Conservation (phyloP, 805 yeast genomes). For the Candida insectalens region DNA sequence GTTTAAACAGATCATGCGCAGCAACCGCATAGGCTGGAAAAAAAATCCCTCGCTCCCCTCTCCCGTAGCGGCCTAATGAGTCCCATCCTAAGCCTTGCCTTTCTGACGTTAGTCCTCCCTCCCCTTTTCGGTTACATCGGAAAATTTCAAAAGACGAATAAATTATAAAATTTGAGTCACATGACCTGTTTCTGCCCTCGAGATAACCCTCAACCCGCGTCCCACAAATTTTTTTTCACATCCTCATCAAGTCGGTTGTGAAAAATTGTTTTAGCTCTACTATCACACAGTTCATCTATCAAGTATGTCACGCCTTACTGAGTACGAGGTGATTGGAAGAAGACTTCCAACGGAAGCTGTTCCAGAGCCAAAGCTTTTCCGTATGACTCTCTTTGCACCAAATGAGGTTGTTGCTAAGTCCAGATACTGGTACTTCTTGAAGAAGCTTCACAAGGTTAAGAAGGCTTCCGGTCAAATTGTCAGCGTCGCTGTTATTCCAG, state of each 20-base stretch:
- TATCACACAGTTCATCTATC: not conserved
- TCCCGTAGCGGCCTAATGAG: too few species aligned
- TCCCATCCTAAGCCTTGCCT: too few species aligned
- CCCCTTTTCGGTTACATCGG: too few species aligned
- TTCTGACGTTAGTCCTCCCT: too few species aligned
- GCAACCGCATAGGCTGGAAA: too few species aligned
- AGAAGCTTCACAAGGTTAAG: slow-evolving; percentile 98
- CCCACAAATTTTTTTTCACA: not conserved
- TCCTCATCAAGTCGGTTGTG: not conserved
- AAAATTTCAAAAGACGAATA: too few species aligned
- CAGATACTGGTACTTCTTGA: slow-evolving; percentile 99
- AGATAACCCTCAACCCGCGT: not conserved
- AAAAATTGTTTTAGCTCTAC: not conserved
- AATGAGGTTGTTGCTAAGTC: slow-evolving; percentile 99
- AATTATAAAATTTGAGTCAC: not conserved
- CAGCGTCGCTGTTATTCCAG: slow-evolving; percentile 82
- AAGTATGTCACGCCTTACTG: slow-evolving; percentile 88
- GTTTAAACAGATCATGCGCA: too few species aligned
- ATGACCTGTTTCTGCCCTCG: not conserved
- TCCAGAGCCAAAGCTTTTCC: slow-evolving; percentile 99
- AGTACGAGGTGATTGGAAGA: slow-evolving; percentile 99
- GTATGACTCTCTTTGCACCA: slow-evolving; percentile 99
- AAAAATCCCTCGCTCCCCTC: too few species aligned
- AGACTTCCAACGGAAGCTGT: slow-evolving; percentile 98
- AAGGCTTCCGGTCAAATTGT: slow-evolving; percentile 99